These are phyloP conservation scores for Parachaetomium inaequale DNA, from an alignment of 495 filamentous ascomycete species.

Conservation along the genomic window DNA sequence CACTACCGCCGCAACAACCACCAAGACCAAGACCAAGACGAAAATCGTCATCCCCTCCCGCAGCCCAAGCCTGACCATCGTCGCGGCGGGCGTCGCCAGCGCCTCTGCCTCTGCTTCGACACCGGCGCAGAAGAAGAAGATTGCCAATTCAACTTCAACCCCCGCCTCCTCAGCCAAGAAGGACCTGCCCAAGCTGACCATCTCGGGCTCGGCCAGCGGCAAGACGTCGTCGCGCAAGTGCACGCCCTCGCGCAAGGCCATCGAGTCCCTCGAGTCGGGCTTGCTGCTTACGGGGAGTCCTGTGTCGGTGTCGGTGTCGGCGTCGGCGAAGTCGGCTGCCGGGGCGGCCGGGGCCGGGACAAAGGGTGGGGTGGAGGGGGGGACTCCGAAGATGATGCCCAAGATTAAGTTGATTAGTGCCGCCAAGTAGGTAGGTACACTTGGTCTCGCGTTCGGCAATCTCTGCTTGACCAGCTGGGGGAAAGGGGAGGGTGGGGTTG, in stretches of 20 bases:
- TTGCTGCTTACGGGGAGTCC: neutral
- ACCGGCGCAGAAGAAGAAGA: neutral
- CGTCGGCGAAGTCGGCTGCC: neutral
- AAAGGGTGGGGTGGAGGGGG: too few relatives aligned
- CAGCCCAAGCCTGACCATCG: slow-evolving; percentile 27
- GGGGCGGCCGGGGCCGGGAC: too few relatives aligned
- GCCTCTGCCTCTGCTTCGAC: neutral
- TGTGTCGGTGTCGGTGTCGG: neutral
- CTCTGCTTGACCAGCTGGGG: too few relatives aligned
- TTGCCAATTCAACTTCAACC: neutral
- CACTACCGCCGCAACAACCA: neutral
- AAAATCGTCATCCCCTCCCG: slow-evolving; percentile 8
- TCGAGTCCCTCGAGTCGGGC: slow-evolving; percentile 18
- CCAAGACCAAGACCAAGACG: neutral
- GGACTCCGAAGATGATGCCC: neutral
- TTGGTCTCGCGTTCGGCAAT: neutral
- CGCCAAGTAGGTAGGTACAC: neutral
- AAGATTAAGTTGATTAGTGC: neutral
- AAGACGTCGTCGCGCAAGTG: slow-evolving; percentile 23
- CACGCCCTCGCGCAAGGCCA: slow-evolving; percentile 26
- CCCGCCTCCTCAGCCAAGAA: neutral
- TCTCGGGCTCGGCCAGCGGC: neutral
- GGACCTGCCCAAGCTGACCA: neutral
- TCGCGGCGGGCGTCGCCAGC: slow-evolving; percentile 20
- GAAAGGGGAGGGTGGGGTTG: too few relatives aligned